Conservation (phyloP, 208 protist genomes). For the Leishmania braziliensis region DNA sequence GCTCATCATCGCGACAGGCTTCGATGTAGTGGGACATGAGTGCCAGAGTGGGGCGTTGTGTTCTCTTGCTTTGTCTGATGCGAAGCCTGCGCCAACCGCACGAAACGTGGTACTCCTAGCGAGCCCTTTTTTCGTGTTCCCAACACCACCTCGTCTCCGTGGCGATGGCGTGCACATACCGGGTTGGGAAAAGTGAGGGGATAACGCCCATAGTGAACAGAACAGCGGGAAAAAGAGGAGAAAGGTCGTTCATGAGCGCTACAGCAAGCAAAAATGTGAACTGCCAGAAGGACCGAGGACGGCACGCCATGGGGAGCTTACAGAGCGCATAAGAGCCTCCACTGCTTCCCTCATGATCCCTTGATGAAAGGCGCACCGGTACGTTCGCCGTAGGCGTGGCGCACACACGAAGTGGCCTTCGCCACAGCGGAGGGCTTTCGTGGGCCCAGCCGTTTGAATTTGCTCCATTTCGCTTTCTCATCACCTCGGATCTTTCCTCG, state of each 20-base stretch:
- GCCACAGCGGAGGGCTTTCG: not conserved
- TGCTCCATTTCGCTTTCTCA: not conserved
- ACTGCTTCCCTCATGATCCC: not conserved
- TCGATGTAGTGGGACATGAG: slow-evolving; percentile 16
- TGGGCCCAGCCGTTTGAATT: not conserved
- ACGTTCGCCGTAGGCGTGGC: not conserved
- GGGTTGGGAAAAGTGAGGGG: not conserved
- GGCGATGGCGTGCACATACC: not conserved
- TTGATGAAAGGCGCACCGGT: too few relatives aligned
- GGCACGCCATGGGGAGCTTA: not conserved
- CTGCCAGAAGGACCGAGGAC: not conserved
- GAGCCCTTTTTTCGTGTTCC: not conserved
- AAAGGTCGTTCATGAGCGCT: not conserved
- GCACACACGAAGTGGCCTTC: not conserved
- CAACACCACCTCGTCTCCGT: not conserved
- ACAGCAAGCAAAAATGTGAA: not conserved
- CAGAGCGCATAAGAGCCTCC: not conserved
- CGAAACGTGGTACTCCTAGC: not conserved
- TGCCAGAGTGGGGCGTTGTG: not conserved
- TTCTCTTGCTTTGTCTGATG: not conserved
- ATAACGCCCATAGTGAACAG: not conserved
- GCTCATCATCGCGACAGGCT: slow-evolving; percentile 20
- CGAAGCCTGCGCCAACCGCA: not conserved
- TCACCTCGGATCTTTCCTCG: not conserved
- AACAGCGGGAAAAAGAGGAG: not conserved